These are phyloP conservation scores for Penicillium atrosanguineum DNA, from an alignment of 495 filamentous ascomycete genomes.

Conservation along the genomic window DNA sequence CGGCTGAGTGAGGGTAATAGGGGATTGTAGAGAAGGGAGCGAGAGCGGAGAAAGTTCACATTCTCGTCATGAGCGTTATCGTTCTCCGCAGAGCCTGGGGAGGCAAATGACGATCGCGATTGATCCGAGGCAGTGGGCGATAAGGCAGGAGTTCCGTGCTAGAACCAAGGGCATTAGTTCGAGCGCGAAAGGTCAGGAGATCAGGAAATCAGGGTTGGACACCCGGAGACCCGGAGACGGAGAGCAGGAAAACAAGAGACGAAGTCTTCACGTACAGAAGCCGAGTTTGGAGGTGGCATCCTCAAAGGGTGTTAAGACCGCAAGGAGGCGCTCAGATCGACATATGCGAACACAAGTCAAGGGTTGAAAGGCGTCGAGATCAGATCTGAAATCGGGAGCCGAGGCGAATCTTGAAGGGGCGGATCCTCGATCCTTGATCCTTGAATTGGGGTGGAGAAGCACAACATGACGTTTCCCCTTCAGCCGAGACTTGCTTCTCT, in stretches of 20 bases:
- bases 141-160: constrained; percentile 34
- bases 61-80: constrained; percentile 59
- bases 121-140: constrained; percentile 30
- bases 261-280: constrained; percentile 17
- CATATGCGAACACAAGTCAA: neutral
- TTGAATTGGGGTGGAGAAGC: constrained; percentile 7
- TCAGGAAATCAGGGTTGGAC: neutral
- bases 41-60: constrained; percentile 56
- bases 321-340: constrained; percentile 17
- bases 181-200: neutral
- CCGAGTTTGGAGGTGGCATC: constrained; percentile 33
- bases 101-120: constrained; percentile 40
- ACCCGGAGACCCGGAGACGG: neutral
- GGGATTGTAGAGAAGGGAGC: constrained; percentile 32
- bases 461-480: constrained; percentile 4
- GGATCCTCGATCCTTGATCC: no score
- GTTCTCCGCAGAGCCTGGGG: constrained; percentile 39
- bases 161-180: constrained; percentile 1
- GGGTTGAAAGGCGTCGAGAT: neutral
- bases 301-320: constrained; percentile 18
- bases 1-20: constrained; percentile 35
- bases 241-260: neutral
- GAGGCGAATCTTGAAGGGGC: neutral
- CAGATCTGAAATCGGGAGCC: neutral
- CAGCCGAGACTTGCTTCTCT: neutral